Evolutionary conservation across 176 grass and related monocot genomes (phyloP).

Genomic region (Ensete glaucum): DNA sequence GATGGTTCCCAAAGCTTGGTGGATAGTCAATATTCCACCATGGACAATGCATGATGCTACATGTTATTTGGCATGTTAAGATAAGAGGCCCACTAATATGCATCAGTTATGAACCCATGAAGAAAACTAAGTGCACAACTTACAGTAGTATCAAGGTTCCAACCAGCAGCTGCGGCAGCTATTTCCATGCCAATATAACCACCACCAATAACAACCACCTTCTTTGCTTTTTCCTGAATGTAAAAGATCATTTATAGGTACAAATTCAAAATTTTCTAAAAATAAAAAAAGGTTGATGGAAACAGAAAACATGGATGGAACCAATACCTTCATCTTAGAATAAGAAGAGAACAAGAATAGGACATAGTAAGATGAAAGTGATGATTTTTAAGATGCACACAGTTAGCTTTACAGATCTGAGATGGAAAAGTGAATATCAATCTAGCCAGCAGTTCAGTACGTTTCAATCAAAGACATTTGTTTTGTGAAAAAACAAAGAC

Average conservation of each 20-base stretch:
- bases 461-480: no score
- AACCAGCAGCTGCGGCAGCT: slow-evolving; percentile 68
- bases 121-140: slow-evolving; percentile 20
- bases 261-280: slow-evolving; percentile 11
- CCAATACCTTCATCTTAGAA: no score
- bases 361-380: no score
- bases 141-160: slow-evolving; percentile 95
- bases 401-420: no score
- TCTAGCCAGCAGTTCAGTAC: no score
- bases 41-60: not conserved
- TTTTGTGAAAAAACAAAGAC: no score
- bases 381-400: no score
- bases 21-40: no score
- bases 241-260: slow-evolving; percentile 17
- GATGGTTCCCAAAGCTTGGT: not conserved
- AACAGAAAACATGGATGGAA: not conserved
- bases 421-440: no score
- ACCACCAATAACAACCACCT: slow-evolving; percentile 77
- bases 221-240: slow-evolving; percentile 65
- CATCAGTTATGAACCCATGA: not conserved
- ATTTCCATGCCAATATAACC: slow-evolving; percentile 99
- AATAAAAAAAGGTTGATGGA: slow-evolving; percentile 6
- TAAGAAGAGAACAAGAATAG: no score
- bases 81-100: not conserved
- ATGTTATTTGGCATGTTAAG: not conserved